A percentile compares a stretch with the other conserved stretches of the same genome.
These are phyloP conservation scores for Isoetes taiwanensis DNA, from an alignment of 75 land plant genomes.

Conservation along the genomic window DNA sequence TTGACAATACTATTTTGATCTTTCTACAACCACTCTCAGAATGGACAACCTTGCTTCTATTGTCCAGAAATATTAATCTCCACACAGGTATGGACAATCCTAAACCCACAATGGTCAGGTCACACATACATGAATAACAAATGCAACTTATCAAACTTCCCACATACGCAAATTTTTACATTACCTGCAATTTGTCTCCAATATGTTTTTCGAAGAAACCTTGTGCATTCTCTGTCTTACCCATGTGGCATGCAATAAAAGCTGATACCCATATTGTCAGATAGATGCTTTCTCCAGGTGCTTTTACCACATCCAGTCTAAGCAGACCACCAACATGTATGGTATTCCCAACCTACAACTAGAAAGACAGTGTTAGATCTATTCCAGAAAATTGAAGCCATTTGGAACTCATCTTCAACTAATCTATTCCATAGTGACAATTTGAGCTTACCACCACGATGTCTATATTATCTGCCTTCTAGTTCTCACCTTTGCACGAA, in stretches of 20 bases:
- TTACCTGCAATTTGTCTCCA: conserved; percentile 78
- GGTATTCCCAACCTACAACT: conserved; percentile 49
- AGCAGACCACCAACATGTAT: conserved; percentile 66
- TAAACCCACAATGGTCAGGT: too few species aligned
- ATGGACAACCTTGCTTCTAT: too few species aligned
- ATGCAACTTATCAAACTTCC: too few species aligned
- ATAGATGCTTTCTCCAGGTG: conserved; percentile 79
- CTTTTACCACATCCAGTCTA: conserved; percentile 54
- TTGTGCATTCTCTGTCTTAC: conserved; percentile 63
- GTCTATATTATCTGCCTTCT: conserved; percentile 22
- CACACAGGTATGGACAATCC: too few species aligned
- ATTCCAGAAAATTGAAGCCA: conserved; percentile 3
- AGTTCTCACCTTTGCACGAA: conserved; percentile 57
- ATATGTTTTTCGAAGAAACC: conserved; percentile 57
- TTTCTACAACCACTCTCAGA: too few species aligned
- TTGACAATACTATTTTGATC: too few species aligned
- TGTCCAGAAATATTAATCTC: too few species aligned
- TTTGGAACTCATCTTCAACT: neutral
- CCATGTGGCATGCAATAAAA: conserved; percentile 69
- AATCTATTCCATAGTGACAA: conserved; percentile 4
- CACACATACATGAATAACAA: too few species aligned
- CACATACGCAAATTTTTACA: too few species aligned
- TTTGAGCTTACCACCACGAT: conserved; percentile 17
- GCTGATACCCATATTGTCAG: conserved; percentile 77
- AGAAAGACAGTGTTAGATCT: too few species aligned